These are phyloP conservation scores for Nissolia schottii DNA, from an alignment of 306 rosid species.

Conservation along the genomic window DNA sequence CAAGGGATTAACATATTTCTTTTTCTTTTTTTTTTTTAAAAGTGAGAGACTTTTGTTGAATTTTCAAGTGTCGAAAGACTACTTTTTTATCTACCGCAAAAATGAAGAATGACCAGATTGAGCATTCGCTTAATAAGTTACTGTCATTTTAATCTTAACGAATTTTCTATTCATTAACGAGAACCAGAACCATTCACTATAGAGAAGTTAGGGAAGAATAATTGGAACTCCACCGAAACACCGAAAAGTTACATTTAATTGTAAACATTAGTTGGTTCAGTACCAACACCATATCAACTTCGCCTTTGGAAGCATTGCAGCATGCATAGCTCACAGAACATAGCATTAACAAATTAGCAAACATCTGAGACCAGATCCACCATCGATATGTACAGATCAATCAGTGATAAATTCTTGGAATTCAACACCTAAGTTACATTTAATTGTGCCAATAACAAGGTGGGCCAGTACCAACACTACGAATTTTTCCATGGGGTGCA, in stretches of 20 bases:
- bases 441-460: neutral
- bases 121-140: too few relatives aligned
- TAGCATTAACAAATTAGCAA: neutral
- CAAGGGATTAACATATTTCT: too few relatives aligned
- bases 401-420: neutral
- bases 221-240: constrained; percentile 1
- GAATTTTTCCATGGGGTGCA: constrained; percentile 8
- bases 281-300: neutral
- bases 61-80: too few relatives aligned
- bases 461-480: constrained; percentile 14
- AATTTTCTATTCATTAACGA: neutral
- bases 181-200: neutral
- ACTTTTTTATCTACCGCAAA: too few relatives aligned
- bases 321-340: neutral
- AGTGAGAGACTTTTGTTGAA: too few relatives aligned
- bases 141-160: too few relatives aligned
- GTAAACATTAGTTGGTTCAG: constrained; percentile 1
- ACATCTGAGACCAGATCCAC: neutral
- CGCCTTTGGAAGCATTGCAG: neutral
- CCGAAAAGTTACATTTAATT: neutral
- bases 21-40: too few relatives aligned
- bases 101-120: too few relatives aligned
- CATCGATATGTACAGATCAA: constrained; percentile 32
- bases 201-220: neutral
- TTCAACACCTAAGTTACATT: constrained; percentile 10